Base-by-base conservation (phyloP, 1,284 basidiomycete species). In the Erythrobasidium hasegawianum region DNA sequence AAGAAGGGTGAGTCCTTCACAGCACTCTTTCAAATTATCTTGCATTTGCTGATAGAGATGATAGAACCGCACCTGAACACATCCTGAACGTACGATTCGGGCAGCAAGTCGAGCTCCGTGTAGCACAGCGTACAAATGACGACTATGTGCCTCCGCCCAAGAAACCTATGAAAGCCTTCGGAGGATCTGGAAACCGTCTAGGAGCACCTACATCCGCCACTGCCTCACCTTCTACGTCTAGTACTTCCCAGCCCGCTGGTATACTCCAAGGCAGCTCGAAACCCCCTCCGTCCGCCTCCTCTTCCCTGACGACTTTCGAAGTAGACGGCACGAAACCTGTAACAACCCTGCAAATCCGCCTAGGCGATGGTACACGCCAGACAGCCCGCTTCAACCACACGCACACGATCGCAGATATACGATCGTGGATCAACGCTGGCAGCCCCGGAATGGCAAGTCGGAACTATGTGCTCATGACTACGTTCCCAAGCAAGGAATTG, bases 291-390 rank as follows among this genome's bases (percentile, higher is more conserved):
- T 4, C 5, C 33, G 39, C 43, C 29, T 49, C 53, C 57, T 41
- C 56, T 47, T 64, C 69, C 52, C 81, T 84, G 24, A 79, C 75
- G 43, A 82, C 85, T 24, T 94, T 96, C 75, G 85, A 88, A 76
- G 88, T 97, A 3, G 91, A 97, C 75, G 82, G 84, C 72, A 82
- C 80, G 18, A 81, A 84, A 76, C 94, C 94, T 1, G 88, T 86
- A 59, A 97, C 94, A 38, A 90, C 85, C 74, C 82, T 98, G n/a
- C 94, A 97, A 79, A 82, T 97, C 62, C 82, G 94, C 54, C 77
- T 97, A 53, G 88, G 87, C 10, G 93, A 97, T 78, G 96, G 96
- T 11, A 89, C 89, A n/a, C 83, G 88, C 87, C 87, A 69, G 39
- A 81, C 92, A 1, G 87, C 84, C 53, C 81, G 89, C 59, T 89